phyloP scores from a whole-genome alignment of 352 stramenopile genomes.

The Globisporangium cylindrosporum region DNA sequence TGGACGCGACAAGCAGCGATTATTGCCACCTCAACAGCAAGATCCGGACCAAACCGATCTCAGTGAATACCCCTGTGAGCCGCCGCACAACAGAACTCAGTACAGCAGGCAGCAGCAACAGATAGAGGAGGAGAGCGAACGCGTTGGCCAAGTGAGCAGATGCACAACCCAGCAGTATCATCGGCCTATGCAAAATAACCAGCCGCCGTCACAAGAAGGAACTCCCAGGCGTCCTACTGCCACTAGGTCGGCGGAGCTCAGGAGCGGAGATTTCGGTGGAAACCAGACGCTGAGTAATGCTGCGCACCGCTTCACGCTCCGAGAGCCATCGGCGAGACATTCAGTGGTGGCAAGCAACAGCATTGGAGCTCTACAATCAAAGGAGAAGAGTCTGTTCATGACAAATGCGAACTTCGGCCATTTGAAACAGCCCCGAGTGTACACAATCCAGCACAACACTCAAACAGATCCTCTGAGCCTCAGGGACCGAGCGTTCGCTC shows the following conservation, averaged over 20 bases:
- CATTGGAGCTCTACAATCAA: neutral
- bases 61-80: neutral
- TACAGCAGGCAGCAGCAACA: neutral
- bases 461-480: neutral
- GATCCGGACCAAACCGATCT: conserved; percentile 35
- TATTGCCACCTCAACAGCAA: conserved; percentile 50
- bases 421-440: conserved; percentile 7
- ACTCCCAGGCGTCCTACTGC: neutral
- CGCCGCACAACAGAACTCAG: neutral
- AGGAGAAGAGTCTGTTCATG: conserved; percentile 1
- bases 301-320: conserved; percentile 47
- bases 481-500: neutral
- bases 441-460: conserved; percentile 3
- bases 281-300: conserved; percentile 67
- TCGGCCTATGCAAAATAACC: neutral
- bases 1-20: neutral
- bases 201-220: neutral
- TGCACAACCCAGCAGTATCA: neutral
- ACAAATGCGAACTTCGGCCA: neutral
- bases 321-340: conserved; percentile 19
- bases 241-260: conserved; percentile 17
- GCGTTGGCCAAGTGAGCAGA: too few species aligned
- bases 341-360: neutral
- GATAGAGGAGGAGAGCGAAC: neutral
- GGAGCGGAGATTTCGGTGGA: conserved; percentile 51